Evolutionary conservation across 108 stramenopile genomes (phyloP), one percentile per base, ranked within the genome.

Genomic region (Cyclotella sp.): DNA sequence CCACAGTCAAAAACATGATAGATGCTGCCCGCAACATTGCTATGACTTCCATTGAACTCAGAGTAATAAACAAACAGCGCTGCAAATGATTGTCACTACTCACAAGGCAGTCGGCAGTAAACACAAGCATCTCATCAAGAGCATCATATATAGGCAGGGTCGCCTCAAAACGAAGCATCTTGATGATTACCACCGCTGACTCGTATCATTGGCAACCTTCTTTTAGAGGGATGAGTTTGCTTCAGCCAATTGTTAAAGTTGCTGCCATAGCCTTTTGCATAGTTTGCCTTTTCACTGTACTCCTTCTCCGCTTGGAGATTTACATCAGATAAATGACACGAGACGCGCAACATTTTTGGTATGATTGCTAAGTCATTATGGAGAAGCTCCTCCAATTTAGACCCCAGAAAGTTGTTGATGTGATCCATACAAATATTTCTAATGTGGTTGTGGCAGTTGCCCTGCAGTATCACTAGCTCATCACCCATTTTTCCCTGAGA

Each of bases 91-190:
- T 54, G 9, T 19, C n/a, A 19, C 53, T 54, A 19, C 14, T n/a
- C 53, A n/a, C 9, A 54, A 54, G 53, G 21, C 53, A 54, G 15
- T 54, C 53, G 53, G 7, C 21, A 7, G 53, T 54, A 19, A 54
- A 54, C 15, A 19, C 53, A 10, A 54, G 18, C n/a, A n/a, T n/a
- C n/a, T n/a, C n/a, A n/a, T n/a, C n/a, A n/a, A n/a, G n/a, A n/a
- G n/a, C n/a, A n/a, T 54, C 53, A 54, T 61, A 61, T 11, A 61
- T 30, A 61, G 59, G 59, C 59, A 61, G 16, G 11, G 59, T n/a
- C 59, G 9, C 59, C 59, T 29, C 29, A 24, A 61, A 61, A 61
- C 4, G 59, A 29, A 9, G 59, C 24, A 30, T 61, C 59, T 34
- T 61, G 59, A 61, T 19, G 59, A 19, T 11, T 29, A 26, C 59